phyloP scores from a whole-genome alignment of 352 stramenopile genomes.

The Phytophthora palmivora region DNA sequence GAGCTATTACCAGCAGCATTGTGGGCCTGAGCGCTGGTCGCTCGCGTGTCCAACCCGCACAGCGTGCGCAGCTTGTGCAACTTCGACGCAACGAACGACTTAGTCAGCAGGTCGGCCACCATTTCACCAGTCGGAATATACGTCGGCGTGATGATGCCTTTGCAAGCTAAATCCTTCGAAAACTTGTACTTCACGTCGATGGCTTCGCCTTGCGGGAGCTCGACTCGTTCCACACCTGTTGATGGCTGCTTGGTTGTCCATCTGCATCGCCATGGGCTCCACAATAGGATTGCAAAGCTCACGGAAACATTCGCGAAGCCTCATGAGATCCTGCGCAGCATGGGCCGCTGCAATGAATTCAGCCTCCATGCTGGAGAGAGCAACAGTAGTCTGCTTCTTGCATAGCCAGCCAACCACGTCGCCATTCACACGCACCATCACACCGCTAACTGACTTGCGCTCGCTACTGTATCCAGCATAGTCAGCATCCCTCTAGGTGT shows the following conservation, averaged over 20 bases:
- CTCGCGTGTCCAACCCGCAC: too few species aligned
- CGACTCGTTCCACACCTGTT: conserved; percentile 7
- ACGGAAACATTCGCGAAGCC: too few species aligned
- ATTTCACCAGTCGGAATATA: conserved; percentile 15
- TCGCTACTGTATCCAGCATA: conserved; percentile 24
- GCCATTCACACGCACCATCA: conserved; percentile 26
- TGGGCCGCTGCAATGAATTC: conserved; percentile 27
- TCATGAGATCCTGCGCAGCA: conserved; percentile 18
- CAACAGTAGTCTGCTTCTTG: conserved; percentile 32
- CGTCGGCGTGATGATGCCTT: neutral
- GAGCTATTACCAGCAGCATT: too few species aligned
- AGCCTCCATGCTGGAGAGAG: conserved; percentile 31
- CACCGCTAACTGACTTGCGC: conserved; percentile 33
- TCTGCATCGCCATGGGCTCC: neutral
- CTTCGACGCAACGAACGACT: conserved; percentile 11
- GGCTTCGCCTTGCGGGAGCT: conserved; percentile 5
- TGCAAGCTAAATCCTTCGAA: conserved; percentile 9
- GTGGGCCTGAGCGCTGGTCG: too few species aligned
- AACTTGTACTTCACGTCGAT: conserved; percentile 27
- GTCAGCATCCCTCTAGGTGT: conserved; percentile 31
- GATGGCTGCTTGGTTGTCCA: conserved; percentile 28
- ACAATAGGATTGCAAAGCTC: conserved; percentile 4
- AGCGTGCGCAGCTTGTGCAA: neutral
- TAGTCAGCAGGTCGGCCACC: conserved; percentile 19
- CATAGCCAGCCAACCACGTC: conserved; percentile 23